Evolutionary conservation across 2,329 filamentous ascomycete genomes (phyloP), one percentile per base, ranked within the genome.

Genomic region (Xylaria sp.): DNA sequence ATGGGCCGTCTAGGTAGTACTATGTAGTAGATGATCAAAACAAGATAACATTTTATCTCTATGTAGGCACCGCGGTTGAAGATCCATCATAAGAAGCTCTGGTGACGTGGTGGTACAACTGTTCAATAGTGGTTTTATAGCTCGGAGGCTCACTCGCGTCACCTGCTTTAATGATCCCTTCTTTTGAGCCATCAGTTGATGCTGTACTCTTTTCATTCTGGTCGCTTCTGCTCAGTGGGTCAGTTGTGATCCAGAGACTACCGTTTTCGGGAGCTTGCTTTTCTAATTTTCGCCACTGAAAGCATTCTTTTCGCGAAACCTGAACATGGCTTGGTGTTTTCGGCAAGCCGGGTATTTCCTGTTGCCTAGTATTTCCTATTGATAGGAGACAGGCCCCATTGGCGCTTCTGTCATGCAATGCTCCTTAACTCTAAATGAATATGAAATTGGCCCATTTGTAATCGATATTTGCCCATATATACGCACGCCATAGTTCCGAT

Each of bases 401-500:
- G 4, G 4, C 23, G 44, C 48, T 50, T 20, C 12, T 7, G 54
- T n/a, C 56, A 39, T 55, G 28, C 23, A 66, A 66, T 48, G 48
- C 23, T 55, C 18, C 39, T 48, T 46, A n/a, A 23, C 55, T 57
- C 58, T 46, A 48, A 3, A 28, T 55, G 31, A 37, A 23, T 25
- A 62, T 7, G 5, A 39, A 37, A 51, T 56, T 48, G 20, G 20
- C 39, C 41, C 31, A 59, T 62, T 44, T 74, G 70, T 61, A 73
- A 72, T 57, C 72, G 61, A 57, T 13, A 0, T 46, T 48, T 61
- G 23, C 51, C 60, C 44, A n/a, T 61, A 65, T 68, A 61, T 20
- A 48, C n/a, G 46, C 13, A 59, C 56, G 60, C 63, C 55, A 23
- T 67, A 55, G 56, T 68, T 66, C 60, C 68, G 58, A 56, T 71